Evolutionary conservation across 352 stramenopile species (phyloP), one percentile per base, ranked within the genome.

Genomic region (Phytopythium aichiense): DNA sequence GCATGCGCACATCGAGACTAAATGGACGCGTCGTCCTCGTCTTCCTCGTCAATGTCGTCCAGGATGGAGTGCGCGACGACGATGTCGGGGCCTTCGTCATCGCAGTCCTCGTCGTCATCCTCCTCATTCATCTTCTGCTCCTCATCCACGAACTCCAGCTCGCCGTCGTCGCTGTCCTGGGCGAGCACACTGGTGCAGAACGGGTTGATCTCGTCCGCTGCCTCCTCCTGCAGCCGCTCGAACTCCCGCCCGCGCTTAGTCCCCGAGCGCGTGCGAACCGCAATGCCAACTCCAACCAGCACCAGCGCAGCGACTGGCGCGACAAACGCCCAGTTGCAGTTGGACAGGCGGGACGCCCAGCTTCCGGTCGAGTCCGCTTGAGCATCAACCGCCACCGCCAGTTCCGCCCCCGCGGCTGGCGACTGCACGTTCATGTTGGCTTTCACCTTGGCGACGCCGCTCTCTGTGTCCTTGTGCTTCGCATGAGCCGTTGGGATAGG

Each of bases 161-260:
- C 66, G 9, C 30, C 64, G 23, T 67, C 59, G 20, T 77, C 66
- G 1, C 65, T 30, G 22, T 83, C 66, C 4, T 76, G 66, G 20
- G 63, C 72, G 28, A 50, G 42, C 0, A 62, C 28, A 22, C 65
- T 68, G 0, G 59, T 63, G 56, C 83, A 92, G 63, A 92, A 92
- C 23, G 80, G 81, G 60, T 92, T 92, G 66, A 92, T 87, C 62
- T 91, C 72, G n/a, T 90, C 79, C n/a, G 43, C 72, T 13, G 37
- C 63, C 0, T 64, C 57, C 50, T 76, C 72, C 11, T 80, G 58
- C 18, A 89, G 49, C 7, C 60, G 65, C 53, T 87, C 50, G 50
- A 88, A 87, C 31, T 73, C 54, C 22, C 35, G 65, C 2, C n/a
- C 33, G 48, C 46, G 38, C 7, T 38, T 48, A 1, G 16, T 56